These are phyloP conservation scores for Paralagenidium karlingii DNA, from an alignment of 352 stramenopile genomes.

Conservation along the genomic window DNA sequence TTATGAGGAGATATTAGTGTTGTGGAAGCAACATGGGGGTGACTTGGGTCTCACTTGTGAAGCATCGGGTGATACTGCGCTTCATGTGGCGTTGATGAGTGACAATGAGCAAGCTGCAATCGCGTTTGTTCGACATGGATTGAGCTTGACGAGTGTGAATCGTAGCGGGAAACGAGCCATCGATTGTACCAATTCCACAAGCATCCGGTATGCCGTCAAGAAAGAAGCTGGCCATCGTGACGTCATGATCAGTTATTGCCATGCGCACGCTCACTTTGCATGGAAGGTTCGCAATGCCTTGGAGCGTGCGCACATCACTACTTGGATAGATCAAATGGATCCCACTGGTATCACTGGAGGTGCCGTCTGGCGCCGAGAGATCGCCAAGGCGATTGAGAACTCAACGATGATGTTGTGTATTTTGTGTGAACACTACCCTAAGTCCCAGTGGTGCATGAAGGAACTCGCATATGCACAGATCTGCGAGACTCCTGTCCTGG, in stretches of 20 bases:
- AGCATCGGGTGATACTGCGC: slow-evolving; percentile 52
- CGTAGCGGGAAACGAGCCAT: slow-evolving; percentile 50
- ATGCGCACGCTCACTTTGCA: slow-evolving; percentile 54
- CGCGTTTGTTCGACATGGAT: slow-evolving; percentile 48
- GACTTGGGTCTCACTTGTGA: slow-evolving; percentile 39
- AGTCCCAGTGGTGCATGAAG: slow-evolving; percentile 80
- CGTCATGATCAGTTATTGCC: slow-evolving; percentile 83
- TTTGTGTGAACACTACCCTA: slow-evolving; percentile 60
- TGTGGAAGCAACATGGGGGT: slow-evolving; percentile 29
- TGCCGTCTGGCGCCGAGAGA: slow-evolving; percentile 70
- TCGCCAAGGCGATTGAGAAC: slow-evolving; percentile 58
- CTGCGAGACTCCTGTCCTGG: slow-evolving; percentile 75
- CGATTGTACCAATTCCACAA: slow-evolving; percentile 50
- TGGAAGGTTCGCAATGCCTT: slow-evolving; percentile 52
- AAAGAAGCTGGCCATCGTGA: slow-evolving; percentile 72
- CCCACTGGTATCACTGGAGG: slow-evolving; percentile 70
- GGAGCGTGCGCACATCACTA: slow-evolving; percentile 60
- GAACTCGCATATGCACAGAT: slow-evolving; percentile 77
- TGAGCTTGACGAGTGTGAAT: slow-evolving; percentile 53
- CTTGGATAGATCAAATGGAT: slow-evolving; percentile 80
- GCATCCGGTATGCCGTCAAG: slow-evolving; percentile 71
- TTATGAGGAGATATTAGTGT: slow-evolving; percentile 37
- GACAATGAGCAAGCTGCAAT: slow-evolving; percentile 56
- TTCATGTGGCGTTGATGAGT: slow-evolving; percentile 59
- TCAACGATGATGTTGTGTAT: slow-evolving; percentile 62